Evolutionary conservation across 1,284 basidiomycete species (phyloP), one percentile per base, ranked within the genome.

Genomic region (Sporisorium scitamineum): DNA sequence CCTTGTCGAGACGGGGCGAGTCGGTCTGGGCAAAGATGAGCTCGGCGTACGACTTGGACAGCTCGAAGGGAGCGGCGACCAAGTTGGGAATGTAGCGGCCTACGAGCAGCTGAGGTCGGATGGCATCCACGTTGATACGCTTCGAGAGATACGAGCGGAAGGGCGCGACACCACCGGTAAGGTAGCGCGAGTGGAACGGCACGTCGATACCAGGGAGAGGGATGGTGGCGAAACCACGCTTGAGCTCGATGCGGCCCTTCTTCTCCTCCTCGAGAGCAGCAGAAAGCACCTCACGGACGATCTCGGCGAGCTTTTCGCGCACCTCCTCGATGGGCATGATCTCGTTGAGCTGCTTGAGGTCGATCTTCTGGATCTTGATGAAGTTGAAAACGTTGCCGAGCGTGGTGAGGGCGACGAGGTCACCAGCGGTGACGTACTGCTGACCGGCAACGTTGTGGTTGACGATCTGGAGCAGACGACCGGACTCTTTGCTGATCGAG

Each of bases 161-260:
- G 5, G 94, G 94, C 90, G 98, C 90, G 54, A 99, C 97, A 86
- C 96, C 97, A 32, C 97, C 96, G 95, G 51, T 75, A 50, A 99
- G 90, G 88, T 98, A 98, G 79, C 94, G 92, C 10, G 96, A 95
- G 87, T 99, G 96, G 93, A 99, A 99, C 13, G 97, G 96, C 13
- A 99, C 96, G 82, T 99, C 96, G 82, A 99, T 98, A 81, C 96
- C 96, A 37, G 96, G 94, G 13, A 83, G 70, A 20, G 81, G 81
- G 48, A 83, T 83, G 55, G 81, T 85, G 52, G 81, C 95, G 82
- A 95, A 97, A 11, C 96, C 96, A 80, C 96, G 92, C 85, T 99
- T 95, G 60, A 99, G 91, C 79, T 92, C 92, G 87, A 99, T 94
- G 78, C 93, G 90, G n/a, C 94, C 94, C 80, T 91, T 90, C 86